Conservation (phyloP, 306 rosid genomes). For the Trifolium subterraneum region DNA sequence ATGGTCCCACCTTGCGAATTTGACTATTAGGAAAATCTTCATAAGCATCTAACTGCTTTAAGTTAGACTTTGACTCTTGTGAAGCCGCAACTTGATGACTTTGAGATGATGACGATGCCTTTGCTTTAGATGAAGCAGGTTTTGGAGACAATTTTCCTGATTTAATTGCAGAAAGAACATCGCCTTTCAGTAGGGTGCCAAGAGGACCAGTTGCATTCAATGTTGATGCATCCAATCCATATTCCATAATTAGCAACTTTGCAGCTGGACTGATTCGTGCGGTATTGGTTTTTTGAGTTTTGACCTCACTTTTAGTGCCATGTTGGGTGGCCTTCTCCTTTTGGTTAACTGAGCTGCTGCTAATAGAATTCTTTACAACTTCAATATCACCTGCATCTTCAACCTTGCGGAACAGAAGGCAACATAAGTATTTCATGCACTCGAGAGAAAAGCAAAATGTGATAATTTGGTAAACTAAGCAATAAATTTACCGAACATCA, state of each 20-base stretch:
- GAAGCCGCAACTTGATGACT: slow-evolving; percentile 52
- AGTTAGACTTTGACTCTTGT: slow-evolving; percentile 52
- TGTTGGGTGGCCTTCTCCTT: slow-evolving; percentile 58
- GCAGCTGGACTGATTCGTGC: slow-evolving; percentile 93
- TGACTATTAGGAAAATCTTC: slow-evolving; percentile 91
- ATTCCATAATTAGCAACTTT: slow-evolving; percentile 73
- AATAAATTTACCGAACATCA: neutral
- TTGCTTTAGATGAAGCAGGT: slow-evolving; percentile 66
- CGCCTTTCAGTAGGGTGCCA: slow-evolving; percentile 92
- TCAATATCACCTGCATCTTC: slow-evolving; percentile 86
- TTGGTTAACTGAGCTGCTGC: slow-evolving; percentile 56
- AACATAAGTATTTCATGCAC: slow-evolving; percentile 43
- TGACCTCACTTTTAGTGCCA: slow-evolving; percentile 52
- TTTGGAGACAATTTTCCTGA: slow-evolving; percentile 65
- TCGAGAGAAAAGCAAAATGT: slow-evolving; percentile 29
- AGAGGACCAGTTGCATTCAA: slow-evolving; percentile 82
- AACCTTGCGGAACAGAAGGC: slow-evolving; percentile 61
- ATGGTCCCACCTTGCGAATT: slow-evolving; percentile 80
- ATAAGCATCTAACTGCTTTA: slow-evolving; percentile 66
- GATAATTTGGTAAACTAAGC: slow-evolving; percentile 25
- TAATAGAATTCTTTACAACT: slow-evolving; percentile 60
- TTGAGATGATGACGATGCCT: slow-evolving; percentile 55
- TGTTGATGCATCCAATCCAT: slow-evolving; percentile 78
- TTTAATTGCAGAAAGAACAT: slow-evolving; percentile 85
- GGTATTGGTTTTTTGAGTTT: slow-evolving; percentile 49